phyloP scores from a whole-genome alignment of 177 flowering plant genomes.

The Vitis hybrid region DNA sequence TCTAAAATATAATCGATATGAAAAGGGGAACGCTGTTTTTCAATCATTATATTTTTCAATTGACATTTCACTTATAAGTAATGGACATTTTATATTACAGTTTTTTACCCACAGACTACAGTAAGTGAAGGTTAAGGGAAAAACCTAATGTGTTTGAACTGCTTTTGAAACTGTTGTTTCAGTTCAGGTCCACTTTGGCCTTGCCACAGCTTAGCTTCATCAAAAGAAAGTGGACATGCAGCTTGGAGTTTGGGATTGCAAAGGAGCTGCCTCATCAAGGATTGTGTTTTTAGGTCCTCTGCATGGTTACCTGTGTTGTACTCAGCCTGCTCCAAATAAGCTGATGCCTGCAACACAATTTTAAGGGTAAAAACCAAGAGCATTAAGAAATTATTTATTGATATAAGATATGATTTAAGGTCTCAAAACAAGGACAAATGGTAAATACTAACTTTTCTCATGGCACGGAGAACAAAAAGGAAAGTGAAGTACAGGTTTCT shows the following conservation, averaged over 20 bases:
- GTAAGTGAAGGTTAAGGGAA: neutral
- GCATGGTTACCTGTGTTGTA: conserved; percentile 76
- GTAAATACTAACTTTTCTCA: conserved; percentile 65
- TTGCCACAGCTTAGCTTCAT: conserved; percentile 97
- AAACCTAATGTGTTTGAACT: conserved; percentile 93
- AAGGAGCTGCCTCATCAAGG: conserved; percentile 71
- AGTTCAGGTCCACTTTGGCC: conserved; percentile 93
- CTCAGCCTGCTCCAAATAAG: conserved; percentile 93
- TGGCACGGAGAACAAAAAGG: conserved; percentile 98
- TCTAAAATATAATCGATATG: too few relatives aligned
- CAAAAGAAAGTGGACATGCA: conserved; percentile 95
- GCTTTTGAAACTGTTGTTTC: conserved; percentile 77
- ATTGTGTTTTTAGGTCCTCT: conserved; percentile 87
- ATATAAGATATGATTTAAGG: too few relatives aligned
- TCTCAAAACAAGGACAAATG: too few relatives aligned
- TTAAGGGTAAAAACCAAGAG: too few relatives aligned
- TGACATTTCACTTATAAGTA: neutral
- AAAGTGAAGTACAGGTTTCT: conserved; percentile 85
- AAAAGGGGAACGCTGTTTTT: too few relatives aligned
- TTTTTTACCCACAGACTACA: neutral
- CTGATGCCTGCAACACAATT: conserved; percentile 54
- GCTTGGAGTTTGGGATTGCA: conserved; percentile 70
- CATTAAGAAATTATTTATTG: too few relatives aligned
- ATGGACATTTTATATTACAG: neutral
- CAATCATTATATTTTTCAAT: too few relatives aligned